Evolutionary conservation across 176 grass and related monocot species (phyloP).

Genomic region (Secale cereale): DNA sequence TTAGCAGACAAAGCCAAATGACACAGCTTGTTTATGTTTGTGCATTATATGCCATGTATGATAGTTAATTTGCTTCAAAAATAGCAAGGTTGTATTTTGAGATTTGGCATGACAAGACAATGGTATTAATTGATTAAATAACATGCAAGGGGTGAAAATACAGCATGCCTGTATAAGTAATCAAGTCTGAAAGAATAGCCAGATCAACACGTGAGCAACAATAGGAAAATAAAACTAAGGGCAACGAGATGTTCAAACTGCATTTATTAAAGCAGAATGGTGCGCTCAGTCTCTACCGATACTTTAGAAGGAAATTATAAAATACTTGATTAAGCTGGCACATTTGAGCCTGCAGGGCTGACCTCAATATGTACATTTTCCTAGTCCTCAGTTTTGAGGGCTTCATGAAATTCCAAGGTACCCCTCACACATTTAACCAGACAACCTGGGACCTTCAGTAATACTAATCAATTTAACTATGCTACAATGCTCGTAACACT

Average conservation of each 20-base stretch:
- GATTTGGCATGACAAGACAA: not conserved
- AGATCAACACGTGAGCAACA: not conserved
- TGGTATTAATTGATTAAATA: not conserved
- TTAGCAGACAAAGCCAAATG: too few species aligned
- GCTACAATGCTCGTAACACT: not conserved
- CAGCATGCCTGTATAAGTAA: not conserved
- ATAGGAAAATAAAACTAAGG: too few species aligned
- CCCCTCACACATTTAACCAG: not conserved
- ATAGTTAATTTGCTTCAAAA: not conserved
- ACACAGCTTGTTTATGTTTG: not conserved
- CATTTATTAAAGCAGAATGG: too few species aligned
- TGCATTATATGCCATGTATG: not conserved
- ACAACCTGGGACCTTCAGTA: not conserved
- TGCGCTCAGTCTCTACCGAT: too few species aligned
- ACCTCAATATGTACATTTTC: not conserved
- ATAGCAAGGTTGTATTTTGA: not conserved
- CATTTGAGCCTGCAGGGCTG: not conserved
- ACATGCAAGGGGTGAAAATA: not conserved
- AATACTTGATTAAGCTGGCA: not conserved
- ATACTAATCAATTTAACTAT: not conserved
- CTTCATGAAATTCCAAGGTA: not conserved
- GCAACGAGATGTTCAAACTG: too few species aligned
- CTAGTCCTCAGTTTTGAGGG: not conserved
- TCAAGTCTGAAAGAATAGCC: not conserved
- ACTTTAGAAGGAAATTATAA: too few species aligned